Evolutionary conservation across 164 flowering plant species (phyloP), one percentile per base, ranked within the genome.

Genomic region (Vitis rupestris): DNA sequence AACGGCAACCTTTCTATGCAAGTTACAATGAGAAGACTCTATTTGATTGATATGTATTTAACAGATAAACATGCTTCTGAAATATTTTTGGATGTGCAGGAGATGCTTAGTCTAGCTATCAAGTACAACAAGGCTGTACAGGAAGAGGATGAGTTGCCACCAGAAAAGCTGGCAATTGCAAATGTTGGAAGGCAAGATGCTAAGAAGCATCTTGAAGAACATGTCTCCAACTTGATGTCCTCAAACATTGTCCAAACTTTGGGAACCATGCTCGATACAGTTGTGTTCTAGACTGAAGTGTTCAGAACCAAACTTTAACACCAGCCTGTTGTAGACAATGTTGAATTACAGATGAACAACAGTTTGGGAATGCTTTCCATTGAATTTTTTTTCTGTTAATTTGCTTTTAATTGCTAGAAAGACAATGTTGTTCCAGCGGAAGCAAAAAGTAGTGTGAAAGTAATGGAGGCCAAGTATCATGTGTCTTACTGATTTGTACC

Each of bases 181-280:
- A 94, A 94, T 67, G 97, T 94, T 11, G 97, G 97, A 51, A 83
- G 93, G 68, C 98, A 94, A 76, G 98, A 94, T 70, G 97, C 93
- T 14, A 88, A 89, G 82, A 87, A 89, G 79, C 93, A 89, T 75
- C 87, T 87, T 4, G 90, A 87, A 72, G 93, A 89, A 27, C 93
- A 87, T 63, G 93, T 89, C 73, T 85, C 93, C 55, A 87, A 87
- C 77, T 79, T 94, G 83, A 94, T 90, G 98, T 94, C 98, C 11
- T 87, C 97, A 9, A 92, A 94, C 84, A 94, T 92, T 54, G 76
- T 90, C 61, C 98, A 92, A 70, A 92, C 94, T 3, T 69, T 94
- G 49, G 94, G 96, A 11, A 94, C 97, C 56, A 92, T 94, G 98
- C 85, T 91, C 8, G 93, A 94, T 80, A 94, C 98, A 0, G 97